Base-by-base conservation (phyloP, 1,284 basidiomycete genomes). In the Rhizopogon hawkerae region DNA sequence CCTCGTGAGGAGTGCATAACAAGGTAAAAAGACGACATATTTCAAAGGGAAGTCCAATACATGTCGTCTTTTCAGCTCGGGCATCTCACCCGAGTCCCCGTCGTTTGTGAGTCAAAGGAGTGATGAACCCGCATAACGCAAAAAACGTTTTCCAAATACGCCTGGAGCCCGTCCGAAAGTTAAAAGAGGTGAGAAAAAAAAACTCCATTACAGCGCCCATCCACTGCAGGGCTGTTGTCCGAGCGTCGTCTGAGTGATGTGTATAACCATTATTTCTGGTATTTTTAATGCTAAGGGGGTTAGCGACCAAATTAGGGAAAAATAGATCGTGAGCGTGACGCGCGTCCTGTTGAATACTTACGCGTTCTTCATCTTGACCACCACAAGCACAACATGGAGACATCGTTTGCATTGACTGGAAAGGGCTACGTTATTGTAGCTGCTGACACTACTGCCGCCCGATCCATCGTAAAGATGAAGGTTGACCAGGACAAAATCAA, bases 391-490 rank as follows among this genome's bases (percentile, higher is more conserved):
- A 50, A 55, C 59, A 89, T 89, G 86, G 85, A 89, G 61, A 81
- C 77, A 41, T 87, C 85, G 24, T 88, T 89, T 59, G 84, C 82
- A 23, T 57, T 89, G 44, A 83, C 78, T 49, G 92, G 93, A 48
- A 94, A 94, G 64, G 93, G 85, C 62, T 97, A 90, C 70, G 86
- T 91, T 49, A 78, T 97, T 53, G 72, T 97, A 58, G 93, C 93
- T 3, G 86, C 92, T 23, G 95, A 98, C 70, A 93, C 85, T 21
- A 92, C 85, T 29, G 84, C 92, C 5, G 85, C 83, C 4, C 80
- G 89, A 52, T 95, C 91, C 18, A 93, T 98, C 68, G 85, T 98
- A 62, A 95, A 94, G 72, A 96, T 98, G 92, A 97, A 98, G 75
- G 70, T 79, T 29, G 92, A 97, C 70, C 89, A 93, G 72, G 95